Conservation (phyloP, 2,329 filamentous ascomycete genomes). For the Tolypocladium guangdongense region DNA sequence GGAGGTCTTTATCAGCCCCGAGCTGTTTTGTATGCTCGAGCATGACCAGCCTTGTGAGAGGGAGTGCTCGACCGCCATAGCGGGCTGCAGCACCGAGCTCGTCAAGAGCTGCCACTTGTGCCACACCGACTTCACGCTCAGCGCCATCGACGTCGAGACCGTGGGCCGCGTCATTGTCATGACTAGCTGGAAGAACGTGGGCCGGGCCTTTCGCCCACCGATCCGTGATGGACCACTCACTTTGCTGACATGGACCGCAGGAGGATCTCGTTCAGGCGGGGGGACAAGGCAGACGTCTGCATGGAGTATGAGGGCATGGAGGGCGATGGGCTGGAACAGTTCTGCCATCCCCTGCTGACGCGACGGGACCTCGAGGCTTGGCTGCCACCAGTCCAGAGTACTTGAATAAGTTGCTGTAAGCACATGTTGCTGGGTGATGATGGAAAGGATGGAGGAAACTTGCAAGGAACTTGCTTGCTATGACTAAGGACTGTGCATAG, state of each 20-base stretch:
- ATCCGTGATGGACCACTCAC: background rate
- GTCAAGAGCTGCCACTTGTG: background rate
- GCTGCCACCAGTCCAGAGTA: background rate
- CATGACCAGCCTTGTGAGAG: background rate
- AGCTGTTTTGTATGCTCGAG: background rate
- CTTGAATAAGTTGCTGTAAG: background rate
- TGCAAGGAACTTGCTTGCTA: background rate
- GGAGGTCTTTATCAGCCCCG: background rate
- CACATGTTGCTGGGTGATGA: background rate
- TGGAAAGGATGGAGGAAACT: background rate
- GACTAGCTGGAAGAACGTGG: background rate
- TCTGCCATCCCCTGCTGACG: background rate
- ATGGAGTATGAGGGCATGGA: no score
- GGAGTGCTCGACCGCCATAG: background rate
- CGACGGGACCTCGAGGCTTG: background rate
- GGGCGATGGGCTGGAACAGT: no score
- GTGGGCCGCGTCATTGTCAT: background rate
- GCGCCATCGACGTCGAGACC: background rate
- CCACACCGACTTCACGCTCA: background rate
- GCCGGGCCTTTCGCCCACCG: background rate
- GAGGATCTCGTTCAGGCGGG: no score
- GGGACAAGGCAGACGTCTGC: no score
- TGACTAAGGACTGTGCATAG: background rate
- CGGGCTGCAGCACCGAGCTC: background rate
- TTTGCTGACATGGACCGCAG: background rate